These are phyloP conservation scores for Pleurotus giganteus DNA, from an alignment of 768 basidiomycete species.

Conservation along the genomic window DNA sequence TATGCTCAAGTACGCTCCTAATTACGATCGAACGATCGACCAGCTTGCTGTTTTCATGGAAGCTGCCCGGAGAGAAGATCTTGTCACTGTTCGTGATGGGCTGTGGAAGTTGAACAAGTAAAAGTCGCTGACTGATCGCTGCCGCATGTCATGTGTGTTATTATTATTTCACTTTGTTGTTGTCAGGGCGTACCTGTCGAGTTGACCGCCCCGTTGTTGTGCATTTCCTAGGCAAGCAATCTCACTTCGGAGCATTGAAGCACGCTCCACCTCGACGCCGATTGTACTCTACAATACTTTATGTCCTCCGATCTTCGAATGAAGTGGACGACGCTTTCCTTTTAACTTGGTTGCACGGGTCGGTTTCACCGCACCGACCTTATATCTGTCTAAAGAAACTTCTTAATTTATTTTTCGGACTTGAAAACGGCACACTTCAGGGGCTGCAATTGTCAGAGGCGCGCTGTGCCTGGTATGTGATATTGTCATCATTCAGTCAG, in stretches of 20 bases:
- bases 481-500: constrained; percentile 5
- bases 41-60: constrained; percentile 82
- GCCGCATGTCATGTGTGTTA: constrained; percentile 5
- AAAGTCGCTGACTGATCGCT: constrained; percentile 26
- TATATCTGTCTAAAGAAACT: background rate
- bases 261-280: too few relatives aligned
- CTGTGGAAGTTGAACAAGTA: constrained; percentile 55
- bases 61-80: constrained; percentile 72
- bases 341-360: too few relatives aligned
- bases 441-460: background rate
- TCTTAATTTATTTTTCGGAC: constrained; percentile 4
- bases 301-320: too few relatives aligned
- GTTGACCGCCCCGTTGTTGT: background rate
- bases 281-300: too few relatives aligned
- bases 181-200: background rate
- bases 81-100: constrained; percentile 68
- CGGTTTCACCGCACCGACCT: too few relatives aligned
- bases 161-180: background rate
- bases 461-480: constrained; percentile 6
- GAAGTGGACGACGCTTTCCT: too few relatives aligned
- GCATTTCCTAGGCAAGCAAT: background rate
- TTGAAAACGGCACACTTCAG: background rate
- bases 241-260: too few relatives aligned
- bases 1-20: constrained; percentile 83
- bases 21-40: constrained; percentile 76